A percentile compares a stretch with the other conserved stretches of the same genome.
These are phyloP conservation scores for Lepidium sativum DNA, from an alignment of 345 rosid genomes.

Conservation along the genomic window DNA sequence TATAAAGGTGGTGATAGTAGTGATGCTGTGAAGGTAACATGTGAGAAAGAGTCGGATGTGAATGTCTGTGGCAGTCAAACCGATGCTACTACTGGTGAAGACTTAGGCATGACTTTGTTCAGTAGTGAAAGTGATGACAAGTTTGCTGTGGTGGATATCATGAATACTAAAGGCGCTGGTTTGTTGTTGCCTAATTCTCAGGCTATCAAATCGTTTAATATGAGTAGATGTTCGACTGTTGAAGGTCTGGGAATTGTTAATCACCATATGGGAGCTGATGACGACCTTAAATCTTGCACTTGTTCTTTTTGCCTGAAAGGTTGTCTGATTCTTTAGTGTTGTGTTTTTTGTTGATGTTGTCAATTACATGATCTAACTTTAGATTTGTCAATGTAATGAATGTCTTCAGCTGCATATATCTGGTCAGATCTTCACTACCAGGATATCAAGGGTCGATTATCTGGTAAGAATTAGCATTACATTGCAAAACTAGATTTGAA, in stretches of 20 bases:
- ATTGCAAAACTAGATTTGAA: not conserved
- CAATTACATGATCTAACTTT: not conserved
- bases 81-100: slow-evolving; percentile 14
- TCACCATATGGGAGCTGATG: slow-evolving; percentile 31
- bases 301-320: slow-evolving; percentile 91
- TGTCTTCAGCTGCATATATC: slow-evolving; percentile 69
- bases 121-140: slow-evolving; percentile 28
- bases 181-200: slow-evolving; percentile 42
- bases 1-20: not conserved
- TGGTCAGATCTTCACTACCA: slow-evolving; percentile 96
- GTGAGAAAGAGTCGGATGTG: slow-evolving; percentile 22
- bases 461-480: slow-evolving; percentile 38
- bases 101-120: slow-evolving; percentile 10
- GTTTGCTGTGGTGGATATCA: slow-evolving; percentile 27
- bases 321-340: slow-evolving; percentile 8
- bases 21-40: slow-evolving; percentile 26
- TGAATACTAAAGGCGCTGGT: not conserved
- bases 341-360: not conserved
- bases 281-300: slow-evolving; percentile 55
- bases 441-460: slow-evolving; percentile 76
- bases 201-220: slow-evolving; percentile 34
- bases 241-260: slow-evolving; percentile 29
- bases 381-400: slow-evolving; percentile 9
- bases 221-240: slow-evolving; percentile 41
- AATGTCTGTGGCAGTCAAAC: slow-evolving; percentile 16